These are phyloP conservation scores for Nemania sp. DNA, from an alignment of 2,329 filamentous ascomycete genomes.

Conservation along the genomic window DNA sequence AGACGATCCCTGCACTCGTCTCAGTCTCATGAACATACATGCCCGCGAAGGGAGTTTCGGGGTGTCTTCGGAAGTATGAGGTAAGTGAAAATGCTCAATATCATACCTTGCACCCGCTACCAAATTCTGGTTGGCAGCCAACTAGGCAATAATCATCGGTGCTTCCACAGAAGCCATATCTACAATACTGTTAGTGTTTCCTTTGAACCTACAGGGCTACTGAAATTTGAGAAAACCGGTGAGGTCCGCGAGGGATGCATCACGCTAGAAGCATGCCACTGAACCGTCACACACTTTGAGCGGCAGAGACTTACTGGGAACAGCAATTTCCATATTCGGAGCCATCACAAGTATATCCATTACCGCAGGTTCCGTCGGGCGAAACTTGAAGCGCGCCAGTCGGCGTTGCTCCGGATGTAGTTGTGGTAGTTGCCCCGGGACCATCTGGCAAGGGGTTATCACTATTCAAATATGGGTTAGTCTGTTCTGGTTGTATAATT, in stretches of 20 bases:
- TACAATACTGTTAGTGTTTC: slow-evolving; percentile 13
- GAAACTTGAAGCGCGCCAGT: slow-evolving; percentile 31
- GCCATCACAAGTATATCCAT: slow-evolving; percentile 36
- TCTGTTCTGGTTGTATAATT: no score
- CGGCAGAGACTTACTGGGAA: slow-evolving; percentile 37
- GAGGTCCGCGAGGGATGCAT: no score
- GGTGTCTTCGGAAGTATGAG: no score
- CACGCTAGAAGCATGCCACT: not conserved
- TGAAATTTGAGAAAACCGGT: no score
- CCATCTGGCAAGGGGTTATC: slow-evolving; percentile 26
- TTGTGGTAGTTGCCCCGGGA: slow-evolving; percentile 27
- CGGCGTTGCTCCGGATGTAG: slow-evolving; percentile 25
- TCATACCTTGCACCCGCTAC: slow-evolving; percentile 37
- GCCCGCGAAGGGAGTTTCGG: not conserved
- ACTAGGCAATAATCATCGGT: slow-evolving; percentile 45
- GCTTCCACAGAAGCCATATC: slow-evolving; percentile 44
- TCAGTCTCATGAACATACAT: not conserved
- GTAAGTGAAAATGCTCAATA: no score
- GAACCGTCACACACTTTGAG: not conserved
- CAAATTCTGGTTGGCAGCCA: slow-evolving; percentile 44
- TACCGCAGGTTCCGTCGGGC: slow-evolving; percentile 35
- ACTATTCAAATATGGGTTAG: slow-evolving; percentile 7
- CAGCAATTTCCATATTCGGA: slow-evolving; percentile 39
- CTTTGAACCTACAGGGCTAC: not conserved
- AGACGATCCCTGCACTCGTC: not conserved